Conservation (phyloP, 306 rosid species). For the Fragaria nilgerrensis region DNA sequence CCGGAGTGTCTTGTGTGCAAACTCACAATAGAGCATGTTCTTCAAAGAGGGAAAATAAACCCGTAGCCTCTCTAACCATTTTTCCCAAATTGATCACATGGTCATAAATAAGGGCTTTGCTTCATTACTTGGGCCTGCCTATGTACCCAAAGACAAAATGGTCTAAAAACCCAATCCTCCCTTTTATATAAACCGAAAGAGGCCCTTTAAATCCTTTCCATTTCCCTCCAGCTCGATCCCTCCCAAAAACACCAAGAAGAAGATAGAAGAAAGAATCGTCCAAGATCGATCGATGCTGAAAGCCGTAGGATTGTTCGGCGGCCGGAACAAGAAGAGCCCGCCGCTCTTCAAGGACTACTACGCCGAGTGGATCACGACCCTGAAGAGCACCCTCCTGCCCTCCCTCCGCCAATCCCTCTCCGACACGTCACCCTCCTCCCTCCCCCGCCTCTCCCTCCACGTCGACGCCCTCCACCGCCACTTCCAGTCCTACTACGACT, state of each 20-base stretch:
- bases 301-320: slow-evolving; percentile 14
- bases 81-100: too few relatives aligned
- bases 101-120: too few relatives aligned
- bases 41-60: too few relatives aligned
- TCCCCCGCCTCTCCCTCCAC: slow-evolving; percentile 34
- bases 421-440: slow-evolving; percentile 26
- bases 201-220: not conserved
- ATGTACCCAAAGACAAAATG: too few relatives aligned
- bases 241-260: not conserved
- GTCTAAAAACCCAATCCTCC: too few relatives aligned
- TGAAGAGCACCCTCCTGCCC: slow-evolving; percentile 40
- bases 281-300: not conserved
- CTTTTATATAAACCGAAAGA: too few relatives aligned
- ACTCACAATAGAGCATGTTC: too few relatives aligned
- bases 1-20: too few relatives aligned
- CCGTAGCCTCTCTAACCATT: too few relatives aligned
- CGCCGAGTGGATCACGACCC: slow-evolving; percentile 33
- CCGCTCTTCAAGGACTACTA: slow-evolving; percentile 39
- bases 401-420: slow-evolving; percentile 31
- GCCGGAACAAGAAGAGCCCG: slow-evolving; percentile 27
- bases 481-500: slow-evolving; percentile 63
- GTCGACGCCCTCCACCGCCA: slow-evolving; percentile 59
- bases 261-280: not conserved
- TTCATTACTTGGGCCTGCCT: too few relatives aligned
- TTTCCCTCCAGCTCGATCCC: not conserved